Base-by-base conservation (phyloP, 2,329 filamentous ascomycete species). In the Metarhizium anisopliae region DNA sequence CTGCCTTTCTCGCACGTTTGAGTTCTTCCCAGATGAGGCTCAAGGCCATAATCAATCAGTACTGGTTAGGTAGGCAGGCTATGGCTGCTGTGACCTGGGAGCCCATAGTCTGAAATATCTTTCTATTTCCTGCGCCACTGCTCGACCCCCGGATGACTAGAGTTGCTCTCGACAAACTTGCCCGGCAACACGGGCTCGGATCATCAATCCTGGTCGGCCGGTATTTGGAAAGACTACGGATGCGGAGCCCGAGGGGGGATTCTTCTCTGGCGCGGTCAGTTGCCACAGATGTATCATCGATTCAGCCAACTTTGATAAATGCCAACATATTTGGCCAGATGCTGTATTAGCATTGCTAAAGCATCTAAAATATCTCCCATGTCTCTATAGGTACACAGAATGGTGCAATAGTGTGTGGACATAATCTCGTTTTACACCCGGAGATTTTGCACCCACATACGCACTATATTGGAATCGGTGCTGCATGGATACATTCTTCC, bases 211-310 rank as follows among this genome's bases (percentile, higher is more conserved):
- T 0, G 70, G 73, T 56, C 59, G 70, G 6, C 70, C 72, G 0
- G 70, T 71, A 8, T 65, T 73, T 47, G 71, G 70, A 11, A 64
- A 66, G 7, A 71, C 69, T 6, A 65, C 66, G 16, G 56, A 63
- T 7, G 66, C 65, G 1, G 54, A 57, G 4, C 53, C 60, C 0
- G 45, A 58, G 6, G 51, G 16, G 58, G 62, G 43, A 43, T 38
- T 32, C 18, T 25, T 29, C 43, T 45, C 30, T 50, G 43, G 43
- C 30, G 42, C 30, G 50, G 50, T 25, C 30, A 18, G 45, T 47
- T n/a, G 25, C 43, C 43, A 8, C 25, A 43, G 40, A 43, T 43
- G 2, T 3, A 25, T 25, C 4, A 25, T 4, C 25, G 16, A 16
- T 16, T 43, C 13, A 14, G 10, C 16, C 6, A 14, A 43, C 16